Conservation (phyloP, 2,329 filamentous ascomycete species). For the Curvularia sp. region DNA sequence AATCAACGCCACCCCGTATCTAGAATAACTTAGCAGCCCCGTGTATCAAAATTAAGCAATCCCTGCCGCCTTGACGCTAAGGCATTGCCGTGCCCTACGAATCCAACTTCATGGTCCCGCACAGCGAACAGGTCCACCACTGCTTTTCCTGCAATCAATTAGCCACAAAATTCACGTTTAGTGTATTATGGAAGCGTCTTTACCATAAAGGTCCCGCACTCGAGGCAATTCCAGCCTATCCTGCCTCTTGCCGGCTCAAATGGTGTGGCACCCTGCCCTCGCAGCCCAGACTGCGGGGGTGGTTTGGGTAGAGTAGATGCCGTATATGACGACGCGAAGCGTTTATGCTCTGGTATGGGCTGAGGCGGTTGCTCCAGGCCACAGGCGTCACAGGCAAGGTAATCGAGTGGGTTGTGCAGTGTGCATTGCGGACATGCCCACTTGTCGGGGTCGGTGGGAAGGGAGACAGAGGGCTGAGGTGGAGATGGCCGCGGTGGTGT, state of each 20-base stretch:
- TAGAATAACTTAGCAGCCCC: background rate
- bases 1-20: background rate
- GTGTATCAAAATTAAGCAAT: background rate
- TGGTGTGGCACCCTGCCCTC: constrained; percentile 44
- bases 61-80: too few relatives aligned
- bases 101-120: constrained; percentile 64
- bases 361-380: constrained; percentile 61
- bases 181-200: background rate
- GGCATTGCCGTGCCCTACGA: constrained; percentile 22
- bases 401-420: constrained; percentile 66
- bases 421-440: constrained; percentile 70
- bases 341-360: constrained; percentile 44
- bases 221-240: constrained; percentile 65
- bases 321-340: constrained; percentile 35
- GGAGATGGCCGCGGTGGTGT: constrained; percentile 41
- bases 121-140: constrained; percentile 70
- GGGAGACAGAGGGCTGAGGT: constrained; percentile 14
- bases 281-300: constrained; percentile 38
- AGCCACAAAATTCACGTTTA: background rate
- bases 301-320: constrained; percentile 41
- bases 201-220: constrained; percentile 68
- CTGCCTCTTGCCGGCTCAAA: constrained; percentile 57
- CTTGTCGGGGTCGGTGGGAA: constrained; percentile 47
- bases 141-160: constrained; percentile 52
- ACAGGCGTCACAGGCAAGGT: constrained; percentile 68